Percentiles rank a stretch among this genome's conserved stretches.
Conservation (phyloP, 1,284 basidiomycete species). For the Cutaneotrichosporon mucoides region DNA sequence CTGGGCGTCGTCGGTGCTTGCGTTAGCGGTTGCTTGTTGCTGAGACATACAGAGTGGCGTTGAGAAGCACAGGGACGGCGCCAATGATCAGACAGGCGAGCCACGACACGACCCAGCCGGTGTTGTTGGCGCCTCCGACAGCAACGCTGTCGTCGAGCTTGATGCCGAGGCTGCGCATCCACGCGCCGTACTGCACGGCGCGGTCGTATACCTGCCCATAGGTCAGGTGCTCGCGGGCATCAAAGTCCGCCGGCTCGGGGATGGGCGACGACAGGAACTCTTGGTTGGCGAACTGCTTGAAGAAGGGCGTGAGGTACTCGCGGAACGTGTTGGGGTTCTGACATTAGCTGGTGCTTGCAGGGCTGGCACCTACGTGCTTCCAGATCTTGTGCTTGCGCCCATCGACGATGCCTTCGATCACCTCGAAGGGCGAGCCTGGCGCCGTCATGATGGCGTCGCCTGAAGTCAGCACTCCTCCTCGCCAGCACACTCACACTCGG, state of each 20-base stretch:
- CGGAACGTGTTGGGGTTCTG: not conserved
- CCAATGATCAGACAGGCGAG: slow-evolving; percentile 37
- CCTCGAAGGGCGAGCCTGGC: slow-evolving; percentile 37
- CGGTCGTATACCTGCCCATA: slow-evolving; percentile 22
- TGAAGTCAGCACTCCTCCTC: not conserved
- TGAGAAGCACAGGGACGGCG: slow-evolving; percentile 35
- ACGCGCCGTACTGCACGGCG: slow-evolving; percentile 23
- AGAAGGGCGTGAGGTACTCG: not conserved
- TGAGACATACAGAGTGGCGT: slow-evolving; percentile 37
- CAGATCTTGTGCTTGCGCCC: slow-evolving; percentile 28
- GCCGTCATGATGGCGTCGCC: slow-evolving; percentile 10
- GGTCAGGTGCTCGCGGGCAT: slow-evolving; percentile 8
- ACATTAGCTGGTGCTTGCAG: not conserved
- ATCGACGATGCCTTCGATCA: slow-evolving; percentile 27
- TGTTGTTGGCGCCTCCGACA: slow-evolving; percentile 33
- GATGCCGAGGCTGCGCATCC: slow-evolving; percentile 29
- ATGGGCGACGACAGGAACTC: slow-evolving; percentile 2
- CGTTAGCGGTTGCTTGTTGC: not conserved
- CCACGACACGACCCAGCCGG: slow-evolving; percentile 17
- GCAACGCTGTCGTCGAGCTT: slow-evolving; percentile 30
- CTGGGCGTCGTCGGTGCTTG: slow-evolving; percentile 19
- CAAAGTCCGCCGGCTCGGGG: slow-evolving; percentile 3
- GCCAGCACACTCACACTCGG: not conserved
- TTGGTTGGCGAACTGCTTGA: not conserved
- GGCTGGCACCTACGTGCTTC: slow-evolving; percentile 34